Evolutionary conservation across 805 yeast species (phyloP).

Genomic region (Saccharomycopsis olivae): DNA sequence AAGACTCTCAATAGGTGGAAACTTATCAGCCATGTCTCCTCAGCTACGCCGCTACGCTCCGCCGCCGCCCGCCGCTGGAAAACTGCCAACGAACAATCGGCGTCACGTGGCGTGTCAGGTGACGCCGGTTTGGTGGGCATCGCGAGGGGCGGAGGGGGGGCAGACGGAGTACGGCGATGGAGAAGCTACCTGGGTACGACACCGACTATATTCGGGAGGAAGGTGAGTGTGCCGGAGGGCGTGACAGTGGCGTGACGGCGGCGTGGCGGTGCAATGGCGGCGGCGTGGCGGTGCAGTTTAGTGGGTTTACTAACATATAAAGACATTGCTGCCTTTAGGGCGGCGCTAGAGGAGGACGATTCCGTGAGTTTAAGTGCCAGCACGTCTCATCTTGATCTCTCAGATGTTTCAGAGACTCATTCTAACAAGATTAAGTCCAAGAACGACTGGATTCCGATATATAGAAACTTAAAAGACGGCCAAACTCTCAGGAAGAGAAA

Average conservation of each 20-base stretch:
- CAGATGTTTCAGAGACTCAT: background rate
- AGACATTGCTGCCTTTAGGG: constrained; percentile 29
- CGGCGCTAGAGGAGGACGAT: constrained; percentile 29
- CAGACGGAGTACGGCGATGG: too few relatives aligned
- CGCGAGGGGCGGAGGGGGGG: too few relatives aligned
- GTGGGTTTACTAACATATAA: background rate
- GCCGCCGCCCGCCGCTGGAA: too few relatives aligned
- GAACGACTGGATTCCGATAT: constrained; percentile 39
- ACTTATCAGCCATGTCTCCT: constrained; percentile 17
- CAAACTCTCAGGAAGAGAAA: constrained; percentile 18
- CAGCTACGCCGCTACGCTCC: too few relatives aligned
- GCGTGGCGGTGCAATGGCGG: background rate
- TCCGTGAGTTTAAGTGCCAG: constrained; percentile 15
- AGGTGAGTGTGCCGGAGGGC: constrained; percentile 24
- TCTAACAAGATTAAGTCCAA: constrained; percentile 27
- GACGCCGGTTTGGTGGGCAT: too few relatives aligned
- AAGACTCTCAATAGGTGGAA: constrained; percentile 17
- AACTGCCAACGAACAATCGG: too few relatives aligned
- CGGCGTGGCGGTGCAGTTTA: background rate
- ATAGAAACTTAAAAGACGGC: constrained; percentile 22
- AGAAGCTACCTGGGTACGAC: constrained; percentile 14
- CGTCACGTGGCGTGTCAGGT: too few relatives aligned
- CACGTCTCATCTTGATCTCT: constrained; percentile 6
- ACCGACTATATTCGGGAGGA: constrained; percentile 25
- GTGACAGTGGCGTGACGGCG: too few relatives aligned